A percentile compares a stretch with the other conserved stretches of the same genome.
Conservation (phyloP, 163 green algal genomes). For the Chlamydomonas reinhardtii region DNA sequence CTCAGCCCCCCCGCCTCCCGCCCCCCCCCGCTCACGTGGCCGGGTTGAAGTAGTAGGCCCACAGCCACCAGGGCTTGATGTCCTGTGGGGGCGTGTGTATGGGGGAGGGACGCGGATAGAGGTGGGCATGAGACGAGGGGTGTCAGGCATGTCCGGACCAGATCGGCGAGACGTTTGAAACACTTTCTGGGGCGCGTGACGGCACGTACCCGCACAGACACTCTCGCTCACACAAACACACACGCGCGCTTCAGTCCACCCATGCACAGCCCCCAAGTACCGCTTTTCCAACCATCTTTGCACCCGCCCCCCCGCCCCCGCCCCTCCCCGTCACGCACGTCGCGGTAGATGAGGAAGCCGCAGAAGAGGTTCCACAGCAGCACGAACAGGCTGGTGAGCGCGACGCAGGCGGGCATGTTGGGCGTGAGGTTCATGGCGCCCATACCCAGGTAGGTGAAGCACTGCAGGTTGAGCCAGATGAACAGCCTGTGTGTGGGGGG, state of each 20-base stretch:
- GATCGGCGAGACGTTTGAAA: too few relatives aligned
- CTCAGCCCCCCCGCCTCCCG: too few relatives aligned
- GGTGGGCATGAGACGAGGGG: too few relatives aligned
- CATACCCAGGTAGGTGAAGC: slow-evolving; percentile 69
- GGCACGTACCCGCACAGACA: too few relatives aligned
- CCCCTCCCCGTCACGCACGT: background rate
- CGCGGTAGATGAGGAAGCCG: slow-evolving; percentile 59
- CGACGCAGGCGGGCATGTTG: slow-evolving; percentile 22
- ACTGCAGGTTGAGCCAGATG: slow-evolving; percentile 58
- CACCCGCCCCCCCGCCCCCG: slow-evolving; percentile 13
- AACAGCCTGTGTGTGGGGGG: slow-evolving; percentile 35
- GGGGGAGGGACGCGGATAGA: background rate
- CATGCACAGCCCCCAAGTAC: too few relatives aligned
- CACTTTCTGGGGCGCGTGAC: too few relatives aligned
- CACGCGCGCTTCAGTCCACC: too few relatives aligned
- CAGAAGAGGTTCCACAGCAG: slow-evolving; percentile 72
- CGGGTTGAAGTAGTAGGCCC: slow-evolving; percentile 53
- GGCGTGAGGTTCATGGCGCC: slow-evolving; percentile 63
- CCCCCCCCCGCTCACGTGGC: slow-evolving; percentile 9
- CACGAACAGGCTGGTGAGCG: background rate
- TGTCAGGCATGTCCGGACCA: too few relatives aligned
- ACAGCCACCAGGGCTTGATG: slow-evolving; percentile 46
- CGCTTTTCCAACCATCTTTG: too few relatives aligned
- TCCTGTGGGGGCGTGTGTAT: background rate
- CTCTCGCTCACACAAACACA: too few relatives aligned